A percentile compares a stretch with the other conserved stretches of the same genome.
phyloP scores from a whole-genome alignment of 805 yeast genomes.

The Debaryomyces maramus region DNA sequence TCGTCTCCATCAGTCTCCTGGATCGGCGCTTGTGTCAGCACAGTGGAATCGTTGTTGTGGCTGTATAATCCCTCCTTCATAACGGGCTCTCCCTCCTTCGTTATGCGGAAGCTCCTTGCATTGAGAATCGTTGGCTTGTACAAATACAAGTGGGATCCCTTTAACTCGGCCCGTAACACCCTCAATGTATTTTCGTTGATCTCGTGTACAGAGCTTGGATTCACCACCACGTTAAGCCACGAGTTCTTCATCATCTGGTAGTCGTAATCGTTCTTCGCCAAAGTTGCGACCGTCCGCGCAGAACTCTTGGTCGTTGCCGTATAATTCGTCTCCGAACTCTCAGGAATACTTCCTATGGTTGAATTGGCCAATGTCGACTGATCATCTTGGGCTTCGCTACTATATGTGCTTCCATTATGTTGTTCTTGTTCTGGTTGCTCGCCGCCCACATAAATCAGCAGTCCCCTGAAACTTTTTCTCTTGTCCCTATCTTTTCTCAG shows the following conservation, averaged over 20 bases:
- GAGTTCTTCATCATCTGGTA: slow-evolving; percentile 26
- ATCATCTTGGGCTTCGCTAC: slow-evolving; percentile 9
- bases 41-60: slow-evolving; percentile 15
- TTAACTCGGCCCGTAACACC: slow-evolving; percentile 63
- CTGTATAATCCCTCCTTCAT: slow-evolving; percentile 14
- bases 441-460: slow-evolving; percentile 1
- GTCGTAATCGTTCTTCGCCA: slow-evolving; percentile 34
- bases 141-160: slow-evolving; percentile 64
- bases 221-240: slow-evolving; percentile 41
- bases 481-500: slow-evolving; percentile 27
- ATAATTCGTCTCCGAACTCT: slow-evolving; percentile 2
- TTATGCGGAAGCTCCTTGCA: slow-evolving; percentile 29
- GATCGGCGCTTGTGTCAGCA: not conserved
- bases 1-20: not conserved
- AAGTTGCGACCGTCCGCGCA: slow-evolving; percentile 8
- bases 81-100: slow-evolving; percentile 8
- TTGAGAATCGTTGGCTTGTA: slow-evolving; percentile 56
- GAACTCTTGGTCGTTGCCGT: slow-evolving; percentile 1
- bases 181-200: slow-evolving; percentile 39
- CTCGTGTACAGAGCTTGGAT: slow-evolving; percentile 31
- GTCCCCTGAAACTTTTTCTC: slow-evolving; percentile 15
- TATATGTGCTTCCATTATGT: not conserved
- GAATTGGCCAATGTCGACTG: slow-evolving; percentile 9
- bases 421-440: slow-evolving; percentile 1
- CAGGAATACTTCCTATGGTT: slow-evolving; percentile 9